Evolutionary conservation across 768 basidiomycete genomes (phyloP), one percentile per base, ranked within the genome.

Genomic region (Leccinum incarnatum): DNA sequence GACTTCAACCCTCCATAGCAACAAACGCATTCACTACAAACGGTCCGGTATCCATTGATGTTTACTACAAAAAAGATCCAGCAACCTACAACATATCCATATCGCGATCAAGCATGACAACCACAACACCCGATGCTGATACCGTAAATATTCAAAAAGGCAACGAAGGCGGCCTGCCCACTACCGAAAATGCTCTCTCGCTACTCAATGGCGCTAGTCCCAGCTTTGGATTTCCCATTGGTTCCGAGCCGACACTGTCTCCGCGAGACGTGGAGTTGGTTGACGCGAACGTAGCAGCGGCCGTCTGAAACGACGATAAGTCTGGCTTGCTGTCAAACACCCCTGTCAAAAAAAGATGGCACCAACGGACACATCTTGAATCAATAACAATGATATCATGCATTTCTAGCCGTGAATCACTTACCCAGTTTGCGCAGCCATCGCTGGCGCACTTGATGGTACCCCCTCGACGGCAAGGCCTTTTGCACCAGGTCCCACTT

Each of bases 381-480:
- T 21, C 27, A 10, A 6, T 37, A 37, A 37, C 37, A 37, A 17
- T 37, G 37, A 37, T 37, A 37, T 17, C 15, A 34, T 34, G 5
- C 14, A 34, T 0, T 4, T 40, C 40, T 19, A 19, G 40, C 40
- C n/a, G n/a, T 19, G 10, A 19, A 11, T 11, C 4, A 7, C 72
- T 46, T 48, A 73, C 77, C 76, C 2, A 77, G 55, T 57, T 77
- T 78, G 48, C 76, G 68, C 54, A 77, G 63, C 76, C 77, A 78
- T n/a, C 77, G 68, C 53, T 77, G 76, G 2, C 76, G 74, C 45
- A 78, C 77, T 63, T 78, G 76, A 54, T 78, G 77, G 53, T 77
- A 77, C 1, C 77, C 75, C 51, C 77, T 64, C 37, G 75, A 75
- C 21, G 76, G 74, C 47, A 78, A 57, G 8, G 74, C 74, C 50